A percentile compares a stretch with the other conserved stretches of the same genome.
Conservation (phyloP, 257 asterid species). For the Scutellaria minor region DNA sequence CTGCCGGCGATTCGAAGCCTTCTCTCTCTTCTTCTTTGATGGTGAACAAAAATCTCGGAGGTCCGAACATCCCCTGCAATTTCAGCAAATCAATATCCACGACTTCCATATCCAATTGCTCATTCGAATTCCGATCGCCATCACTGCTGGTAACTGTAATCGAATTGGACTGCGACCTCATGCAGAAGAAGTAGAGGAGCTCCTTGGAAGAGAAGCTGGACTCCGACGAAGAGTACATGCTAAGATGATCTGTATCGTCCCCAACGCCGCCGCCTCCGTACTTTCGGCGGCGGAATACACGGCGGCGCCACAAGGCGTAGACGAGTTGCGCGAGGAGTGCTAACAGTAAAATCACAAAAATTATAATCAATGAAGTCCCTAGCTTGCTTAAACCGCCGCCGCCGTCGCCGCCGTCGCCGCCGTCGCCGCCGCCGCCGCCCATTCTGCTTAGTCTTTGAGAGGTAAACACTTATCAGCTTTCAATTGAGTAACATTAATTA, state of each 20-base stretch:
- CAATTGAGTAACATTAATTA: neutral
- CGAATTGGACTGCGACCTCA: conserved; percentile 41
- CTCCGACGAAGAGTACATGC: conserved; percentile 30
- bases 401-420: conserved; percentile 1
- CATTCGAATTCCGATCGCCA: conserved; percentile 6
- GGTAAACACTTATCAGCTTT: neutral
- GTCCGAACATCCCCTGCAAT: conserved; percentile 53
- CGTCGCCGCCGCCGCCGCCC: conserved; percentile 25
- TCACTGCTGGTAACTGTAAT: neutral
- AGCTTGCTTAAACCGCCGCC: conserved; percentile 42
- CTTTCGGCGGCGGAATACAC: conserved; percentile 8
- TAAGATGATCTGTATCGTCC: neutral
- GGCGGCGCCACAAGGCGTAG: conserved; percentile 57
- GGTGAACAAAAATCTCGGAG: conserved; percentile 57
- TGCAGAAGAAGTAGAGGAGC: conserved; percentile 52
- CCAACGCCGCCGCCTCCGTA: conserved; percentile 9
- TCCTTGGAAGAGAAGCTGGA: conserved; percentile 46
- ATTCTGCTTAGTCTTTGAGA: conserved; percentile 13
- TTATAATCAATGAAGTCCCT: conserved; percentile 40
- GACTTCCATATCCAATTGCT: conserved; percentile 45
- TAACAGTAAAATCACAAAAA: conserved; percentile 45
- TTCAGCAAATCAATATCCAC: conserved; percentile 58
- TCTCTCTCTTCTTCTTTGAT: conserved; percentile 63
- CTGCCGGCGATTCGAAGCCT: conserved; percentile 45
- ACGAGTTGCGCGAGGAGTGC: conserved; percentile 48